Percentiles rank a stretch among this genome's conserved stretches.
phyloP scores from a whole-genome alignment of 768 basidiomycete species.

The Auricularia cornea region DNA sequence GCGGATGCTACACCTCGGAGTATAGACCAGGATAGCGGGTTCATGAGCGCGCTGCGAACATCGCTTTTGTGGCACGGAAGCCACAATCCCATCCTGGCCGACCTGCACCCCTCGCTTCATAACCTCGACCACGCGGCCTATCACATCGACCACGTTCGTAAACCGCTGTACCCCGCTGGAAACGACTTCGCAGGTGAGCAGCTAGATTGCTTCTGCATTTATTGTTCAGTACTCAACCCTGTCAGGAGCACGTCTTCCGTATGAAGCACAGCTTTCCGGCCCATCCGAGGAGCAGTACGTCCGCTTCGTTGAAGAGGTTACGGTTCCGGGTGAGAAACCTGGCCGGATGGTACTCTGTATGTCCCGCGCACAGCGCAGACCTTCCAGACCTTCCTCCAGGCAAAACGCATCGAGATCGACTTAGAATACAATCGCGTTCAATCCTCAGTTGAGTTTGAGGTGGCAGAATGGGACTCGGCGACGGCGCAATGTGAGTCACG shows the following conservation, averaged over 20 bases:
- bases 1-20: too few species aligned
- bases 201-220: background rate
- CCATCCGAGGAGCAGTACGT: conserved; percentile 13
- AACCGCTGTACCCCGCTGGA: too few species aligned
- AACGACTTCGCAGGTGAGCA: background rate
- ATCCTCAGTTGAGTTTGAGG: conserved; percentile 14
- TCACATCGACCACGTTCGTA: too few species aligned
- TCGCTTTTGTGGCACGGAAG: too few species aligned
- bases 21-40: too few species aligned
- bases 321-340: conserved; percentile 3
- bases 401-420: conserved; percentile 9
- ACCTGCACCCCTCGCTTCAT: too few species aligned
- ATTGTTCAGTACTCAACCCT: too few species aligned
- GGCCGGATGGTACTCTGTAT: conserved; percentile 18
- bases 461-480: conserved; percentile 11
- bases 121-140: too few species aligned
- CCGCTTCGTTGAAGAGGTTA: conserved; percentile 13
- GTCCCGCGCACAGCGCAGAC: conserved; percentile 13
- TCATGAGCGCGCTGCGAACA: too few species aligned
- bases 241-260: conserved; percentile 5
- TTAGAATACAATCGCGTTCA: conserved; percentile 13
- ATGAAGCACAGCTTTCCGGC: conserved; percentile 4
- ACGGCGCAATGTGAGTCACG: conserved; percentile 8
- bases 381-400: conserved; percentile 11
- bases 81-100: too few species aligned